Conservation (phyloP, 257 asterid species). For the Scutellaria barbata region DNA sequence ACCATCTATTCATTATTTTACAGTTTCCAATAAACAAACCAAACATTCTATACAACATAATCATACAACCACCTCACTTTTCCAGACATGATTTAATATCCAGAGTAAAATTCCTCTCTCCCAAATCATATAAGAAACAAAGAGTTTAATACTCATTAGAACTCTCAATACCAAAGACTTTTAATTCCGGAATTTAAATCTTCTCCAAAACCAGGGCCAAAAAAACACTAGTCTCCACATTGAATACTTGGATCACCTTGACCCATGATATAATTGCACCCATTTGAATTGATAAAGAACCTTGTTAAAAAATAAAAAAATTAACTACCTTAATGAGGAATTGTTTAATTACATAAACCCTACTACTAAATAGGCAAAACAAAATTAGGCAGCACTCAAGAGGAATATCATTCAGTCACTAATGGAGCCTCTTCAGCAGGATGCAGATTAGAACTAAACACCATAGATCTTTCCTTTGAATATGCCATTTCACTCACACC, state of each 20-base stretch:
- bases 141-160: too few species aligned
- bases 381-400: constrained; percentile 4
- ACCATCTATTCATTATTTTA: too few species aligned
- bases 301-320: neutral
- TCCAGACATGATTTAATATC: too few species aligned
- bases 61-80: too few species aligned
- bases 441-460: constrained; percentile 1
- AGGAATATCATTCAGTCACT: neutral
- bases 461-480: neutral
- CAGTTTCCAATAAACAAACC: too few species aligned
- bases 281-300: constrained; percentile 7
- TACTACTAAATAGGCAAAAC: constrained; percentile 10
- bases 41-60: too few species aligned
- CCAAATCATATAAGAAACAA: too few species aligned
- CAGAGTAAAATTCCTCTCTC: too few species aligned
- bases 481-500: neutral
- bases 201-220: neutral
- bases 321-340: constrained; percentile 21
- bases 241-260: neutral
- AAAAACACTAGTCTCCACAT: constrained; percentile 13
- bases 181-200: too few species aligned
- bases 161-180: too few species aligned
- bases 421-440: neutral
- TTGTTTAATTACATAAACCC: constrained; percentile 12
- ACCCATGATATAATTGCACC: neutral